Evolutionary conservation across 1,284 basidiomycete genomes (phyloP), one percentile per base, ranked within the genome.

Genomic region (Papiliotrema terrestris): DNA sequence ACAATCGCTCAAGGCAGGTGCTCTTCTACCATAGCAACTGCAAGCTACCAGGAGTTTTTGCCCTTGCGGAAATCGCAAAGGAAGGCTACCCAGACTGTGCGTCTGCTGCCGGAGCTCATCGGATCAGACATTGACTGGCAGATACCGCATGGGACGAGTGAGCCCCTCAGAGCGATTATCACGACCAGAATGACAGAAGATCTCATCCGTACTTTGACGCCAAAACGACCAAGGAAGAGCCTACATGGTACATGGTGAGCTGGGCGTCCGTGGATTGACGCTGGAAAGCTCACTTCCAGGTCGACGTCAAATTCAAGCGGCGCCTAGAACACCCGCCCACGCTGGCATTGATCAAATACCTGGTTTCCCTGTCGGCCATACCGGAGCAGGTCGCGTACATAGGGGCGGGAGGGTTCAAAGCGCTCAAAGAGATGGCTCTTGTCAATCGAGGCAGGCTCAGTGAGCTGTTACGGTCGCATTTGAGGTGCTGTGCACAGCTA

Each of bases 1-100:
- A n/a, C 29, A 14, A 11, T 22, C 1, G 22, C 49, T 45, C 35
- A 49, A n/a, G n/a, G n/a, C 39, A 72, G 62, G 75, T 81, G n/a
- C 67, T 83, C 9, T 83, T 83, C 78, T 98, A 97, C 73, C 92
- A 96, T 69, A 94, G 91, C 19, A 98, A 92, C 73, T 91, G 87
- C 78, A 95, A 93, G 78, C 82, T 75, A 41, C 93, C 92, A 63
- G 91, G 92, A 17, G 84, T 95, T 47, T 89, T 87, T 49, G 91
- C 83, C 8, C 84, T 93, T 67, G 91, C 91, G 6, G 83, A 87
- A 80, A 86, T 94, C 8, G 81, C 81, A 20, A 89, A 85, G 72
- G 87, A 90, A 72, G 89, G 89, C 2, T 93, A 94, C 73, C 89
- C 91, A 23, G 92, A 95, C 72, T 83, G 91, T 92, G 70, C 76